These are phyloP conservation scores for Dothideomycetes sp. DNA, from an alignment of 2,329 filamentous ascomycete genomes.

Conservation along the genomic window DNA sequence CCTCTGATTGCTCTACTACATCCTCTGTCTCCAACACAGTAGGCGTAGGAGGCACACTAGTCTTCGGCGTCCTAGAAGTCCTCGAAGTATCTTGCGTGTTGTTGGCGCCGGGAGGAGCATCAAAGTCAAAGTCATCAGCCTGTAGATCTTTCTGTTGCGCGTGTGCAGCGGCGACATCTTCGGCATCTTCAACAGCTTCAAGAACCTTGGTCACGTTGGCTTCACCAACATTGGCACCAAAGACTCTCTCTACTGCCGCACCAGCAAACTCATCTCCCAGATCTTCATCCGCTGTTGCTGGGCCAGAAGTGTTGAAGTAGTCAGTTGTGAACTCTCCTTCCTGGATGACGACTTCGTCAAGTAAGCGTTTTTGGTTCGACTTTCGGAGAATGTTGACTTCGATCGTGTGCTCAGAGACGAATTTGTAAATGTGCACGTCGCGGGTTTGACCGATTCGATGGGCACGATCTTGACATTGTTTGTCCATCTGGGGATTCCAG, in stretches of 20 bases:
- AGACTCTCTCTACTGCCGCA: constrained; percentile 56
- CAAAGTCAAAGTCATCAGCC: constrained; percentile 79
- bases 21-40: constrained; percentile 2
- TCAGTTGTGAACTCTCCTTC: constrained; percentile 97
- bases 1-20: constrained; percentile 24
- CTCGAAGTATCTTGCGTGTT: constrained; percentile 41
- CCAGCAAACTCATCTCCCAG: constrained; percentile 55
- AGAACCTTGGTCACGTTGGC: constrained; percentile 61
- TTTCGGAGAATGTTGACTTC: constrained; percentile 97
- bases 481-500: constrained; percentile 99
- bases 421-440: constrained; percentile 90
- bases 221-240: constrained; percentile 60
- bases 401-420: constrained; percentile 60
- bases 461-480: constrained; percentile 94
- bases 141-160: constrained; percentile 79
- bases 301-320: constrained; percentile 67
- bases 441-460: constrained; percentile 96
- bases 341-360: constrained; percentile 97
- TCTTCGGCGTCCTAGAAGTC: constrained; percentile 23
- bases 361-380: constrained; percentile 92
- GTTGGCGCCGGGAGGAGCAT: constrained; percentile 51
- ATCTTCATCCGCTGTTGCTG: constrained; percentile 38
- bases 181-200: constrained; percentile 82
- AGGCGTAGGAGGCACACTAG: constrained; percentile 30
- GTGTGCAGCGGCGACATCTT: constrained; percentile 82